phyloP scores from a whole-genome alignment of 106 monocot species.

The Xerophyta viscosa region DNA sequence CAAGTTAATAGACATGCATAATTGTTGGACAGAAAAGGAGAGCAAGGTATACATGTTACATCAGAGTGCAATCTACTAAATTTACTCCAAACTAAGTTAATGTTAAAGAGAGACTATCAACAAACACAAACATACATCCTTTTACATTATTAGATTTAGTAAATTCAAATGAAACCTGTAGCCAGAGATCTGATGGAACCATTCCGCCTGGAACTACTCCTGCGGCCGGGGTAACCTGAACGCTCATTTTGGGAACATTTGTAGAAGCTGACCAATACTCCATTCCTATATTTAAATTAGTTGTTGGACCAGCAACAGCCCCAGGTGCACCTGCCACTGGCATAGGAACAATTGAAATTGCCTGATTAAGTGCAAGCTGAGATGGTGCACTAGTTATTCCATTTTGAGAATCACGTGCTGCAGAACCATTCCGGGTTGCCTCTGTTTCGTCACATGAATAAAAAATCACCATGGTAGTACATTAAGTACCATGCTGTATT shows the following conservation, averaged over 20 bases:
- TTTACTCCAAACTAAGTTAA: no score
- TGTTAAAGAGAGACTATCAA: no score
- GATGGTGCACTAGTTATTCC: conserved; percentile 31
- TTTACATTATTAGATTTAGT: no score
- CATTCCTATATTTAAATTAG: conserved; percentile 80
- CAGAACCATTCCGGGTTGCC: conserved; percentile 38
- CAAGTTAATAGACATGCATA: no score
- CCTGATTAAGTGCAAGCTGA: conserved; percentile 26
- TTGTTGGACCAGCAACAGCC: conserved; percentile 40
- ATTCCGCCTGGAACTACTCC: conserved; percentile 25
- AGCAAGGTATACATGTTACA: no score
- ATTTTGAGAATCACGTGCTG: no score
- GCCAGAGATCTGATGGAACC: conserved; percentile 57
- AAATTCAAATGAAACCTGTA: conserved; percentile 39
- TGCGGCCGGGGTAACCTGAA: conserved; percentile 45
- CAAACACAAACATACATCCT: no score
- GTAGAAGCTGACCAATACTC: conserved; percentile 64
- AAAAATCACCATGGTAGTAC: background rate
- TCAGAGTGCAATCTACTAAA: no score
- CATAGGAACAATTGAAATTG: conserved; percentile 42
- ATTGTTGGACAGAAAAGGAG: no score
- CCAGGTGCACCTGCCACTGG: conserved; percentile 24
- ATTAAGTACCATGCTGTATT: background rate
- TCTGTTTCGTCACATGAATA: conserved; percentile 15
- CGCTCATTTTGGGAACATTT: conserved; percentile 19